phyloP scores from a whole-genome alignment of 129 eudicot species.

The Flaveria brownii region DNA sequence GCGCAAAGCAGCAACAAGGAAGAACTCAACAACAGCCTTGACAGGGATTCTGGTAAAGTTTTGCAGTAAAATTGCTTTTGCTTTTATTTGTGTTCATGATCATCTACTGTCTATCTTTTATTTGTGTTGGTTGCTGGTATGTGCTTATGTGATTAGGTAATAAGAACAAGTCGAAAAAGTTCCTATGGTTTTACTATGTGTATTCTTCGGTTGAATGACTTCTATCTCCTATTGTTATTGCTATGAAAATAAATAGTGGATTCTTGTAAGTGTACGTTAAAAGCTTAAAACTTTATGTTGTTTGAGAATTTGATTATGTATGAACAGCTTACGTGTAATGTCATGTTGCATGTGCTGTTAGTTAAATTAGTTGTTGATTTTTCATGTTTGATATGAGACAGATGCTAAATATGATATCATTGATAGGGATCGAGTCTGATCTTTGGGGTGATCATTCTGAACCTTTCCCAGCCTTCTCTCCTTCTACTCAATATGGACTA shows the following conservation, averaged over 20 bases:
- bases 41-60: slow-evolving; percentile 47
- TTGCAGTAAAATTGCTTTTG: slow-evolving; percentile 49
- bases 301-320: slow-evolving; percentile 10
- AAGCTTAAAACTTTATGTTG: slow-evolving; percentile 3
- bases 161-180: slow-evolving; percentile 40
- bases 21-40: slow-evolving; percentile 50
- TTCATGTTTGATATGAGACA: not conserved
- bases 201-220: slow-evolving; percentile 37
- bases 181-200: slow-evolving; percentile 18
- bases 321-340: not conserved
- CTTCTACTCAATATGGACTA: no score
- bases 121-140: slow-evolving; percentile 59
- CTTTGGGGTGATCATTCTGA: not conserved
- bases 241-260: slow-evolving; percentile 25
- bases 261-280: slow-evolving; percentile 24
- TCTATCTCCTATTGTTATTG: slow-evolving; percentile 14
- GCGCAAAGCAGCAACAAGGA: slow-evolving; percentile 56
- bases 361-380: not conserved
- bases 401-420: not conserved
- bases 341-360: not conserved
- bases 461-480: not conserved
- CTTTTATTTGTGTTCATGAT: slow-evolving; percentile 31
- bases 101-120: slow-evolving; percentile 30
- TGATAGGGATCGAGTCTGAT: not conserved
- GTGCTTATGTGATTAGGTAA: slow-evolving; percentile 54